Base-by-base conservation (phyloP, 1,284 basidiomycete species). In the Irpex sp. region DNA sequence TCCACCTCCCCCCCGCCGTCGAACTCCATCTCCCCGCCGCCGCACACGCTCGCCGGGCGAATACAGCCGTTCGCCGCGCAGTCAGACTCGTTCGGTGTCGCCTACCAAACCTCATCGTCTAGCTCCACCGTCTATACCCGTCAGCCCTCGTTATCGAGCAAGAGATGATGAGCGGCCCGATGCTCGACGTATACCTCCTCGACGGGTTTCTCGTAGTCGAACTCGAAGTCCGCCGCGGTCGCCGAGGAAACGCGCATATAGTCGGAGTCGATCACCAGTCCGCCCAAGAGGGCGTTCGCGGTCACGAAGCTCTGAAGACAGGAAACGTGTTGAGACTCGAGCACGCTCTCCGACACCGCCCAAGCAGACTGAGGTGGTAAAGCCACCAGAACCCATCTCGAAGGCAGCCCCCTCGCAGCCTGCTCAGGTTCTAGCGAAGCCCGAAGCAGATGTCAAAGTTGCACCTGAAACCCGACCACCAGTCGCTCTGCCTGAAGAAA, bases 1-100 rank as follows among this genome's bases (percentile, higher is more conserved):
- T 8, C 71, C 67, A 15, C 62, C 71, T n/a, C 59, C 58, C n/a
- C 58, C 62, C 31, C 63, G 57, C 38, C 67, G 62, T 31, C 71
- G 72, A 21, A 67, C 72, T 8, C 71, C 67, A 19, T 62, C 71
- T 19, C 59, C 58, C 17, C 58, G 64, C 34, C 63, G 51, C 49
- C 67, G 62, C 55, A 60, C 56, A 19, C 62, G 67, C 9, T 64
- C 60, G 52, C 62, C 65, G n/a, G 55, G 34, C 6, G 57, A 51
- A 38, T 61, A 21, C 36, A 34, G 52, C 36, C 37, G 37, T 48
- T 47, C 62, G 31, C 61, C 57, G 34, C 54, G 60, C 1, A 19
- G 8, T n/a, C 8, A n/a, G 9, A 52, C 49, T 4, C 49, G 54
- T 5, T 55, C 54, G 1, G 54, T 55, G 8, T 51, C 64, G 9